Conservation (phyloP, 2,329 filamentous ascomycete genomes). For the Neophaeococcomyces mojaviensis region DNA sequence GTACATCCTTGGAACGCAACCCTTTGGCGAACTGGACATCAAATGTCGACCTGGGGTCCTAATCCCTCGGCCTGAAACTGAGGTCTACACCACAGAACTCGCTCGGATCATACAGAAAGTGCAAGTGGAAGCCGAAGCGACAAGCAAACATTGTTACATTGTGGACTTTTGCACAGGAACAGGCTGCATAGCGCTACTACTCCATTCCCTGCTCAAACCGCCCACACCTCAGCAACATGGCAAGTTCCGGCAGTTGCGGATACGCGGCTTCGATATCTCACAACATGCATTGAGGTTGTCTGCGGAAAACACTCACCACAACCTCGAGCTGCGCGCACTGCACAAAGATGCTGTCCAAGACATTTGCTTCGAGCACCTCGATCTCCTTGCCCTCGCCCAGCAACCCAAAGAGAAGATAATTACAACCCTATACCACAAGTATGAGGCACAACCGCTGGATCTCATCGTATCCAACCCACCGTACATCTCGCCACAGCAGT, state of each 20-base stretch:
- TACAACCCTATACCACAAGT: background rate
- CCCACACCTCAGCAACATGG: background rate
- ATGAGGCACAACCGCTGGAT: conserved; percentile 38
- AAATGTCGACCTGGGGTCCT: conserved; percentile 68
- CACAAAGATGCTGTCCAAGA: conserved; percentile 25
- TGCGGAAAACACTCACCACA: conserved; percentile 53
- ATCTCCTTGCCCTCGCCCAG: conserved; percentile 29
- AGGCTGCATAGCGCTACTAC: conserved; percentile 77
- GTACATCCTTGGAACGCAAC: conserved; percentile 81
- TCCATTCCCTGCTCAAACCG: conserved; percentile 53
- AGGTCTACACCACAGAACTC: conserved; percentile 18
- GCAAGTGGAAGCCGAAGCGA: background rate
- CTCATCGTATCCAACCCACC: conserved; percentile 84
- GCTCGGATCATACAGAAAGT: background rate
- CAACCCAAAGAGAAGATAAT: background rate
- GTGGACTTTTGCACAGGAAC: conserved; percentile 86
- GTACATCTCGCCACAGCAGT: conserved; percentile 66
- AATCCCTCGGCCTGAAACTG: conserved; percentile 60
- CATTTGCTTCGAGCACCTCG: conserved; percentile 42
- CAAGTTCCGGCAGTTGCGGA: conserved; percentile 32
- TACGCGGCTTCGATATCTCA: conserved; percentile 71
- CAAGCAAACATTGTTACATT: conserved; percentile 45
- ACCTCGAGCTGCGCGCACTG: conserved; percentile 31
- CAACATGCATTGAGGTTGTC: conserved; percentile 58
- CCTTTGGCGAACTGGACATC: conserved; percentile 77